phyloP scores from a whole-genome alignment of 83 land plant genomes.

The Picea engelmannii region DNA sequence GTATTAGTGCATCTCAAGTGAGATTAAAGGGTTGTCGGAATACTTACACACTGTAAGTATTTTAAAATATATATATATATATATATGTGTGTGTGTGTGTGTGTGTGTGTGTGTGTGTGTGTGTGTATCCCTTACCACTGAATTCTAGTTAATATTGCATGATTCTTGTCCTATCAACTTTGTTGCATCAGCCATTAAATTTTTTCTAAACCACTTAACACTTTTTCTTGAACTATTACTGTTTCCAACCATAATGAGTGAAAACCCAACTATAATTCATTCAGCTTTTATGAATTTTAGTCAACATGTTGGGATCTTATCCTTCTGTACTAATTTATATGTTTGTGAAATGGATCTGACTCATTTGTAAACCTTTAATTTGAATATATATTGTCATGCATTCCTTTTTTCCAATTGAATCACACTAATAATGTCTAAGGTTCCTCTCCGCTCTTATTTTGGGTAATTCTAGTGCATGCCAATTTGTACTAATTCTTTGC shows the following conservation, averaged over 20 bases:
- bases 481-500: background rate
- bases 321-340: background rate
- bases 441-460: background rate
- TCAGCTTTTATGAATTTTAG: too few species aligned
- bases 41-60: too few species aligned
- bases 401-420: background rate
- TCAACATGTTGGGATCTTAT: background rate
- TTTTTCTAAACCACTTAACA: background rate
- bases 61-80: too few species aligned
- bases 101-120: too few species aligned
- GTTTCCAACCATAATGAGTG: too few species aligned
- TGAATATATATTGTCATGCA: background rate
- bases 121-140: too few species aligned
- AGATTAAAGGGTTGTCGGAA: too few species aligned
- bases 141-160: too few species aligned
- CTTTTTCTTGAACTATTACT: background rate
- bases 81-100: too few species aligned
- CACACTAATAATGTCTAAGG: background rate
- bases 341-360: background rate
- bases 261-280: background rate
- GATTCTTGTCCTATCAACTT: too few species aligned
- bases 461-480: background rate
- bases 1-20: too few species aligned
- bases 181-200: too few species aligned
- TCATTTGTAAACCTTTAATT: background rate